Base-by-base conservation (phyloP, 768 basidiomycete species). In the Neoboletus magnificus region DNA sequence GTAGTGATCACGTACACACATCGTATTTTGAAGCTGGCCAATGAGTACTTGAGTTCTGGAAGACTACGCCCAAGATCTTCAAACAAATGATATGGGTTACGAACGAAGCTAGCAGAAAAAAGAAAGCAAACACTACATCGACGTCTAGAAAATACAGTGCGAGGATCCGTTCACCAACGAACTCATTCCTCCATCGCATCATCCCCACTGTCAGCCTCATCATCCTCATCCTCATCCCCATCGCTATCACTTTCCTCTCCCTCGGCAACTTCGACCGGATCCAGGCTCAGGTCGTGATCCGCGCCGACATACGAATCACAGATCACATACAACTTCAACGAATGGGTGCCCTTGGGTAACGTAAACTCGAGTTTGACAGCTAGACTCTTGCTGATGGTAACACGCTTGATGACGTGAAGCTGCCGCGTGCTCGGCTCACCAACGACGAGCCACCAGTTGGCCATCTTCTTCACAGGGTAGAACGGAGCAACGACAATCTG, bases 391-490 rank as follows among this genome's bases (percentile, higher is more conserved):
- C 77, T 77, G 41, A 93, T 83, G 0, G 96, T 96, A 30, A 98
- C 91, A 41, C 87, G 87, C 81, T 95, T 83, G 74, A 86, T 77
- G 74, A 91, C 77, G 5, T 93, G 86, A 13, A 99, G 77, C 62
- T 93, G 89, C 36, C 85, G 83, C n/a, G 83, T 85, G 33, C 76
- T 76, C 6, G 87, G 79, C 50, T 95, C 90, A n/a, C 93, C 93
- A 13, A 98, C 80, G 45, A 98, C 94, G 33, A 98, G 80, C 95
- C 95, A 98, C 96, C 95, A 98, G 65, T 93, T 94, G 54, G 90
- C 85, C 72, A 93, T 82, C 78, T 98, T 98, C 73, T 87, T 88
- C 51, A 74, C 77, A 0, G 96, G 96, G 76, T 90, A 98, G 75
- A 86, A 90, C 0, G 97, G 95, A 1, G 97, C 96, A n/a, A 98